Evolutionary conservation across 495 filamentous ascomycete genomes (phyloP).

Genomic region (Penicillium robsamsonii): DNA sequence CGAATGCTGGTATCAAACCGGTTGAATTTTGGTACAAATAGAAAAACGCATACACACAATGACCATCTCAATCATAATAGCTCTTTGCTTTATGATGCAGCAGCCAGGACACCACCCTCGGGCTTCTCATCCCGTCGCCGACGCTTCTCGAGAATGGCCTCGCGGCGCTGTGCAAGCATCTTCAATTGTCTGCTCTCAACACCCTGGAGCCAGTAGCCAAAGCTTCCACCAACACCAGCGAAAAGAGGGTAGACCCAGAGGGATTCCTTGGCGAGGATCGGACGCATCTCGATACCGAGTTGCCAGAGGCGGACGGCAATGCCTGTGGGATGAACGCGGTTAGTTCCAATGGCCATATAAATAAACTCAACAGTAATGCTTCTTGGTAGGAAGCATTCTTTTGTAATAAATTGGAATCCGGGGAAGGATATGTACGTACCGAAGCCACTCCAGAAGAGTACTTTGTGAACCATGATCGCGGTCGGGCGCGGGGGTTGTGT

Average conservation of each 20-base stretch:
- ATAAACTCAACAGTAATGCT: neutral
- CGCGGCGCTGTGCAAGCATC: conserved; percentile 71
- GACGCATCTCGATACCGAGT: conserved; percentile 97
- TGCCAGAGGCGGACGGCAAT: conserved; percentile 89
- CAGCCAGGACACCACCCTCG: conserved; percentile 41
- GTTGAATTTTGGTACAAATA: conserved; percentile 41
- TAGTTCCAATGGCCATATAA: conserved; percentile 3
- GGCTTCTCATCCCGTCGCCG: conserved; percentile 58
- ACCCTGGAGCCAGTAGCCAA: conserved; percentile 93
- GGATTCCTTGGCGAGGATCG: conserved; percentile 72
- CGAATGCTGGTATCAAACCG: conserved; percentile 33
- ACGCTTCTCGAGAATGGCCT: conserved; percentile 82
- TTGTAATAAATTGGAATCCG: neutral
- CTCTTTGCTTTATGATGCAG: conserved; percentile 33
- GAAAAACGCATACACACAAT: conserved; percentile 29
- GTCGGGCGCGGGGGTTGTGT: conserved; percentile 20
- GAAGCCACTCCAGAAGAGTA: conserved; percentile 96
- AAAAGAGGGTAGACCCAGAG: conserved; percentile 93
- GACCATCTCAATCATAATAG: conserved; percentile 19
- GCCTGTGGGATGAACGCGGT: conserved; percentile 51
- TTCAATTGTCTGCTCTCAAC: conserved; percentile 76
- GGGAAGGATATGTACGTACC: conserved; percentile 56
- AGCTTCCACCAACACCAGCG: conserved; percentile 76
- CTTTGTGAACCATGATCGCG: conserved; percentile 63
- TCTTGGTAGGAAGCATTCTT: neutral